Base-by-base conservation (phyloP, 768 basidiomycete species). In the Suillus spraguei region DNA sequence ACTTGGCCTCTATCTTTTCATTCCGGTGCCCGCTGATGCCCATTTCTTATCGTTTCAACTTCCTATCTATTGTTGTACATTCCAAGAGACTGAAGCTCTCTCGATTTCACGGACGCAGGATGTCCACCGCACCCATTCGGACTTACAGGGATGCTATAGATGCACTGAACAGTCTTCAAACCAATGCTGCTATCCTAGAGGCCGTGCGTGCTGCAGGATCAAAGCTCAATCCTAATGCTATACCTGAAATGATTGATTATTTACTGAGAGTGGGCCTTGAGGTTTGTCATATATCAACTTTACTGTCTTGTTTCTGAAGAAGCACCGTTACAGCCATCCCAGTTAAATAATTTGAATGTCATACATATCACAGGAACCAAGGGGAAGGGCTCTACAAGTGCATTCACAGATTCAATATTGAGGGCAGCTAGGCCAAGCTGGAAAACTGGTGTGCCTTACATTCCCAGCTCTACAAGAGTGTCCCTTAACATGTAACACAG, bases 311-410 rank as follows among this genome's bases (percentile, higher is more conserved):
- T 59, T 41, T 66, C 60, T 69, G 55, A 66, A 71, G 54, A 60
- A 65, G 47, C 63, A 36, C 17, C 10, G 44, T 63, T 49, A 52
- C 69, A 97, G 95, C 84, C 91, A 47, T 81, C 86, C 63, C 89
- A 96, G 66, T 83, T 99, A 49, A 95, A 98, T 72, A 77, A 79
- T 28, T 81, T 99, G 60, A 97, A 98, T 75, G 94, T 97, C 63
- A 86, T 99, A 54, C 97, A 99, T 79, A 88, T 99, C 67, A 96
- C 97, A 10, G 97, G 97, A 4, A 99, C 97, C 5, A 99, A 99
- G 78, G 97, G 97, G 39, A 99, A 99, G 75, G 97, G 97, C 8
- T 99, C 97, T 4, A 95, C 97, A 1, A 94, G 92, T 67, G 97
- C 97, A 9, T 99, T 99, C 70, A 85, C 87, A 5, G 91, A 95